A percentile compares a stretch with the other conserved stretches of the same genome.
Evolutionary conservation across 352 stramenopile genomes (phyloP).

Genomic region (Globisporangium abappressorium): DNA sequence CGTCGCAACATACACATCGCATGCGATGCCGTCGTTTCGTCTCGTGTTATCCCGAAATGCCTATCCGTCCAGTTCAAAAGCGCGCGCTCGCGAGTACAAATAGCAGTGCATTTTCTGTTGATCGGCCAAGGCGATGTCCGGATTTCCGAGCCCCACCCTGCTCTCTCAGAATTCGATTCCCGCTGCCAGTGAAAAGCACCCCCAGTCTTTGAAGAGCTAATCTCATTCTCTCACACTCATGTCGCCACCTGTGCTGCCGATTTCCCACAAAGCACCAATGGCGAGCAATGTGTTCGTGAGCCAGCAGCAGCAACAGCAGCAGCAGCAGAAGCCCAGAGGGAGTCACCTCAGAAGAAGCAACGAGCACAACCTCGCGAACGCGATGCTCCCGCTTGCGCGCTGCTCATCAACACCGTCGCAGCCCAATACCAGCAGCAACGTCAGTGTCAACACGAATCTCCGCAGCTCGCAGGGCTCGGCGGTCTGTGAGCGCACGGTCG

Average conservation of each 20-base stretch:
- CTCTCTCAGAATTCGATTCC: not conserved
- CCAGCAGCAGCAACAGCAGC: not conserved
- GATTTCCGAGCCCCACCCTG: not conserved
- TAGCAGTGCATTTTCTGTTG: not conserved
- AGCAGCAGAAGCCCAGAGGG: not conserved
- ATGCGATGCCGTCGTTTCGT: not conserved
- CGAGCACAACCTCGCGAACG: slow-evolving; percentile 10
- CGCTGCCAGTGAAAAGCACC: not conserved
- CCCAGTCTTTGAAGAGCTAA: not conserved
- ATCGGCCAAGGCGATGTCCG: not conserved
- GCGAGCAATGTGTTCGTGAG: not conserved
- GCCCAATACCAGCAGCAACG: slow-evolving; percentile 20
- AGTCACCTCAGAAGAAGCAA: slow-evolving; percentile 1
- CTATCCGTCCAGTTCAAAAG: not conserved
- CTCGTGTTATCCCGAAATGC: not conserved
- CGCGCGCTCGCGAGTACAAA: not conserved
- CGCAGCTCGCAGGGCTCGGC: not conserved
- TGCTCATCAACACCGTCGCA: slow-evolving; percentile 54
- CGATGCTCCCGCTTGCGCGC: slow-evolving; percentile 46
- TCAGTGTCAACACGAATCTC: not conserved
- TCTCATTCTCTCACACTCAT: not conserved
- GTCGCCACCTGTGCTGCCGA: not conserved
- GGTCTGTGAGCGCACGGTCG: slow-evolving; percentile 23
- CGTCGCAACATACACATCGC: not conserved
- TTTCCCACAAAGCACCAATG: not conserved